Conservation (phyloP, 1,284 basidiomycete genomes). For the Moesziomyces parantarcticus region DNA sequence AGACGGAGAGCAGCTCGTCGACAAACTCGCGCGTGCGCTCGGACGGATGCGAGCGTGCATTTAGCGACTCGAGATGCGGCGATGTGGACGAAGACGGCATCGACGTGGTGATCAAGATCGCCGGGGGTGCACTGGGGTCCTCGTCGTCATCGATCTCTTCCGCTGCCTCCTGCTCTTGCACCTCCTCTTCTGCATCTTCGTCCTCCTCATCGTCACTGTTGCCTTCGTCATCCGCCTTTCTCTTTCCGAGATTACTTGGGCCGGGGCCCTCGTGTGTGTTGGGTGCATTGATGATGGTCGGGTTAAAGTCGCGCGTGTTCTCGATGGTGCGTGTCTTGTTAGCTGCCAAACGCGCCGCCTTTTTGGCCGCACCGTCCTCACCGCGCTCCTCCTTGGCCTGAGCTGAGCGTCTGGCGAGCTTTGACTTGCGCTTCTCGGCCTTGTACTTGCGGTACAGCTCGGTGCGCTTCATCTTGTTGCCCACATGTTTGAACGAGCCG, state of each 20-base stretch:
- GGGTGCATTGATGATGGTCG: conserved; percentile 73
- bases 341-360: conserved; percentile 77
- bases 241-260: conserved; percentile 56
- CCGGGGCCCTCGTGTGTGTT: conserved; percentile 69
- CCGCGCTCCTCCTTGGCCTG: conserved; percentile 69
- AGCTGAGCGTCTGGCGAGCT: conserved; percentile 81
- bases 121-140: conserved; percentile 58
- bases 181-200: conserved; percentile 43
- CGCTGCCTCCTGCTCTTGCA: conserved; percentile 58
- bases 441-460: conserved; percentile 74
- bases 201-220: conserved; percentile 14
- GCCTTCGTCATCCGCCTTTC: conserved; percentile 1
- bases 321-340: conserved; percentile 93
- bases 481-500: conserved; percentile 62
- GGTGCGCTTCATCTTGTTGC: conserved; percentile 68
- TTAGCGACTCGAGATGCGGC: conserved; percentile 66
- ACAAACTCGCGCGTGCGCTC: conserved; percentile 71
- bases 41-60: conserved; percentile 74
- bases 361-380: conserved; percentile 78
- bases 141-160: conserved; percentile 51
- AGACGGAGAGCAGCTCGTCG: conserved; percentile 87
- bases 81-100: conserved; percentile 62
- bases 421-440: conserved; percentile 81
- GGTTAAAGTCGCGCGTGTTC: conserved; percentile 89
- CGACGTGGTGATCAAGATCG: conserved; percentile 63